Percentiles rank a stretch among this genome's conserved stretches.
Conservation (phyloP, 805 yeast genomes). For the Yamadazyma olivae region DNA sequence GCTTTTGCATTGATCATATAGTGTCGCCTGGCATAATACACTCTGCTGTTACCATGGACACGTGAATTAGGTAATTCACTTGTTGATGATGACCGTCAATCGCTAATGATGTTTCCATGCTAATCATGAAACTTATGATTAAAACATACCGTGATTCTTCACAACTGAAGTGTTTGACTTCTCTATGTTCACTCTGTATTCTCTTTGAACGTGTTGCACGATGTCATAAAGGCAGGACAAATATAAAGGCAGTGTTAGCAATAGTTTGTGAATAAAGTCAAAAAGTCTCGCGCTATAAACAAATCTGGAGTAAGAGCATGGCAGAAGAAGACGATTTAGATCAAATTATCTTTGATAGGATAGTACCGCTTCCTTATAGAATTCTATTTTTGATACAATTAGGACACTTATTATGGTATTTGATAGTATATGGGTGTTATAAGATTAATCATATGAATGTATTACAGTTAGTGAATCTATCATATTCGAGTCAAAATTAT, state of each 20-base stretch:
- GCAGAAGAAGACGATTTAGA: slow-evolving; percentile 10
- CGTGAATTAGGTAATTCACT: background rate
- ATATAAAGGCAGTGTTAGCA: background rate
- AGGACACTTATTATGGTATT: slow-evolving; percentile 55
- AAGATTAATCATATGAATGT: slow-evolving; percentile 43
- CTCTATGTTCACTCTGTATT: background rate
- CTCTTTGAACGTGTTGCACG: background rate
- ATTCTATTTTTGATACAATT: slow-evolving; percentile 46
- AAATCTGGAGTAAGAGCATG: too few relatives aligned
- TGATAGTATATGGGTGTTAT: slow-evolving; percentile 38
- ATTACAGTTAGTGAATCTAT: slow-evolving; percentile 38
- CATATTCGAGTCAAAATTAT: slow-evolving; percentile 38
- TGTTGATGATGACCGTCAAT: background rate
- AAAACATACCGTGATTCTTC: slow-evolving; percentile 7
- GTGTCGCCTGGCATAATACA: too few relatives aligned
- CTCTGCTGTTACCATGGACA: background rate
- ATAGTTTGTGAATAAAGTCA: background rate
- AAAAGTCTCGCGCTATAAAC: background rate
- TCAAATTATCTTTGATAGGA: slow-evolving; percentile 20
- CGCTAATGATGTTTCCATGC: slow-evolving; percentile 58
- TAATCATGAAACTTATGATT: slow-evolving; percentile 49
- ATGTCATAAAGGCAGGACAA: too few relatives aligned
- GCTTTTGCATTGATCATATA: too few relatives aligned
- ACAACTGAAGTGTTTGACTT: slow-evolving; percentile 11
- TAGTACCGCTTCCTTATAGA: slow-evolving; percentile 41